Conservation (phyloP, 2,329 filamentous ascomycete genomes). For the Dactylellina leptospora region DNA sequence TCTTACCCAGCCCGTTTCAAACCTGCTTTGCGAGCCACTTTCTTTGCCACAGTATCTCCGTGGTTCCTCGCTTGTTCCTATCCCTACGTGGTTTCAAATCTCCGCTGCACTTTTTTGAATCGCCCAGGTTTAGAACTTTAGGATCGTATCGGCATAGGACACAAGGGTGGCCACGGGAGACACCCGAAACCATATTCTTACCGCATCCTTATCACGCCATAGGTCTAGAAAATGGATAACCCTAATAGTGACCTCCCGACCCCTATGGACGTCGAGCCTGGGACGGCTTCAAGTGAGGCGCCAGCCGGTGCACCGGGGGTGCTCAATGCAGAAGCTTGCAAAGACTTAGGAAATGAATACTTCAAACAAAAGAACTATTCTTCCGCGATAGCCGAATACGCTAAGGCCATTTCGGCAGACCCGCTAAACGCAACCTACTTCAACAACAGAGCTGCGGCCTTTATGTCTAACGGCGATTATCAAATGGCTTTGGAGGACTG, state of each 20-base stretch:
- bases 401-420: conserved; percentile 89
- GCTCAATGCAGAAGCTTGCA: conserved; percentile 89
- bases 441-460: conserved; percentile 92
- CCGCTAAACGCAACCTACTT: conserved; percentile 88
- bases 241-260: conserved; percentile 12
- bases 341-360: conserved; percentile 91
- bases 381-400: conserved; percentile 90
- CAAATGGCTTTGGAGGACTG: conserved; percentile 91
- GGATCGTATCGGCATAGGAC: not conserved
- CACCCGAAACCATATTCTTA: not conserved
- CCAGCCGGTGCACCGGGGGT: not conserved
- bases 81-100: conserved; percentile 4
- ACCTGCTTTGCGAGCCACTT: not conserved
- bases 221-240: conserved; percentile 21
- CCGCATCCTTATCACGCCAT: no score
- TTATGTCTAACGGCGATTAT: conserved; percentile 60
- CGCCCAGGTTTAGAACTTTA: not conserved
- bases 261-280: conserved; percentile 39
- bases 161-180: not conserved
- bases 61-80: conserved; percentile 11
- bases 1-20: not conserved
- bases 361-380: conserved; percentile 94
- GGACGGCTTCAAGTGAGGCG: not conserved
- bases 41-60: conserved; percentile 7
- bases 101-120: not conserved